Evolutionary conservation across 2,329 filamentous ascomycete species (phyloP).

Genomic region (Metarhizium anisopliae): DNA sequence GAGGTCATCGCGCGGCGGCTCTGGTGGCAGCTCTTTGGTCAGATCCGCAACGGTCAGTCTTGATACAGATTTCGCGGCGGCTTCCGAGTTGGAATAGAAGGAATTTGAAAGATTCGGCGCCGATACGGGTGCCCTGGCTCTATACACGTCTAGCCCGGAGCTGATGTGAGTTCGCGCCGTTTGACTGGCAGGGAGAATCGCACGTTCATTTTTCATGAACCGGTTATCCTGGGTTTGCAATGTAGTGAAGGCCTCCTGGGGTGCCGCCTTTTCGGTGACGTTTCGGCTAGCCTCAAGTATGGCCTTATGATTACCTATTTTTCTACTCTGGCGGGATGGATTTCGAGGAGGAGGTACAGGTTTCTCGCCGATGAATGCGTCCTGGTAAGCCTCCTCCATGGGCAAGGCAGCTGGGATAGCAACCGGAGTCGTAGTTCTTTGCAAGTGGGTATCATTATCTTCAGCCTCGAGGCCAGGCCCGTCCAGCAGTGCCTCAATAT

Average conservation of each 20-base stretch:
- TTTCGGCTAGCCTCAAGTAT: not conserved
- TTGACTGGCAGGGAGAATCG: too few relatives aligned
- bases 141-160: not conserved
- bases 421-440: not conserved
- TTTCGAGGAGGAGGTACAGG: not conserved
- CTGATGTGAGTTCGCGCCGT: not conserved
- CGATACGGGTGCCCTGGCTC: constrained; percentile 6
- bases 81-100: constrained; percentile 4
- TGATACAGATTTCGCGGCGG: constrained; percentile 3
- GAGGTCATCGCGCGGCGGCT: constrained; percentile 8
- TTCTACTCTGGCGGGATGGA: not conserved
- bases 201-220: not conserved
- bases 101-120: constrained; percentile 16
- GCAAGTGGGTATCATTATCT: not conserved
- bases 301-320: constrained; percentile 3
- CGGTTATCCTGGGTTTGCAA: not conserved
- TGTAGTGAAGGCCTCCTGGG: not conserved
- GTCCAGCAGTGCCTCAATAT: not conserved
- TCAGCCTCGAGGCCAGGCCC: not conserved
- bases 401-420: not conserved
- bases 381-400: not conserved
- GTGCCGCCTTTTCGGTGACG: not conserved
- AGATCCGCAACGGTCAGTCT: constrained; percentile 10
- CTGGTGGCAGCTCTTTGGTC: constrained; percentile 9
- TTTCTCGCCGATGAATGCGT: not conserved